Evolutionary conservation across 257 asterid species (phyloP).

Genomic region (Coffea eugenioides): DNA sequence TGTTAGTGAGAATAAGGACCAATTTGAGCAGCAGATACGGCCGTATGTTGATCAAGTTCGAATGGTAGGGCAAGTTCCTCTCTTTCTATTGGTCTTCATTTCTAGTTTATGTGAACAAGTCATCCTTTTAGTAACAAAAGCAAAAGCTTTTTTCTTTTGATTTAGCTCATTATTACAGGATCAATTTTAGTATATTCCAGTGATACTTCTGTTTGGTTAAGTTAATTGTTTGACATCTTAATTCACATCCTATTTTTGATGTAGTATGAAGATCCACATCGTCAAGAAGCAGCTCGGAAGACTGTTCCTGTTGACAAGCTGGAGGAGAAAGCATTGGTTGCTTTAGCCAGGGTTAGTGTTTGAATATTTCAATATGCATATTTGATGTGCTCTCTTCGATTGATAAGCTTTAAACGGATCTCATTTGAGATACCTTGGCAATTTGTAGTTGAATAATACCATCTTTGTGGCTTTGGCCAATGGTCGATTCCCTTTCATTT

Average conservation of each 20-base stretch:
- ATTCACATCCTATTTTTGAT: constrained; percentile 23
- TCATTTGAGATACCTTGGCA: background rate
- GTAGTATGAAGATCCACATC: constrained; percentile 79
- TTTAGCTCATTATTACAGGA: background rate
- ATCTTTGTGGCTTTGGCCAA: background rate
- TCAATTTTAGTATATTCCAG: background rate
- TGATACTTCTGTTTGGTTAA: background rate
- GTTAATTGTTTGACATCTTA: background rate
- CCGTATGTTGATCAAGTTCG: constrained; percentile 66
- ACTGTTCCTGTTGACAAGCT: constrained; percentile 81
- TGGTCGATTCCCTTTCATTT: background rate
- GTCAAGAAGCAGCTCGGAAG: constrained; percentile 76
- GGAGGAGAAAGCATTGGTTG: constrained; percentile 85
- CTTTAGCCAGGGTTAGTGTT: constrained; percentile 81
- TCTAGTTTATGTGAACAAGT: background rate
- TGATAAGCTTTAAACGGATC: background rate
- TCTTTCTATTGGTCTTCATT: constrained; percentile 12
- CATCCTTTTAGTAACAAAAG: no score
- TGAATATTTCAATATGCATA: constrained; percentile 20
- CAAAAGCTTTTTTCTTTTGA: background rate
- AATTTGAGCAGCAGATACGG: constrained; percentile 63
- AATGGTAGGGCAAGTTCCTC: constrained; percentile 45
- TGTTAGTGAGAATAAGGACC: constrained; percentile 52
- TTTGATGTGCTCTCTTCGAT: background rate
- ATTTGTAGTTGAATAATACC: background rate